Base-by-base conservation (phyloP, 1,284 basidiomycete genomes). In the Marasmius fiardii region DNA sequence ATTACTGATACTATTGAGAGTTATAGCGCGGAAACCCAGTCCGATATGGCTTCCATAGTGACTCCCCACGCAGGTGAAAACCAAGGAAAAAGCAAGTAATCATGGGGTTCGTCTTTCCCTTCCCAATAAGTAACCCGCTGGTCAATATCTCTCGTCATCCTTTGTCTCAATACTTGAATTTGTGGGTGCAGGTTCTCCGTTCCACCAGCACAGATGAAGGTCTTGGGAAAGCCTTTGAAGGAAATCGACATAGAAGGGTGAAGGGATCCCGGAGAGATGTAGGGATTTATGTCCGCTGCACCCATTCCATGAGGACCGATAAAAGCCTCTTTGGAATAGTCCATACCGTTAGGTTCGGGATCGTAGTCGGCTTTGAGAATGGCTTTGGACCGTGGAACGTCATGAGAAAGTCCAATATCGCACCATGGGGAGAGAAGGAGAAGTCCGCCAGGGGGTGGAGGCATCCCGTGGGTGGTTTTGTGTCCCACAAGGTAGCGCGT, bases 391-490 rank as follows among this genome's bases (percentile, higher is more conserved):
- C 60, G 63, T 0, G 72, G 62, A 35, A 16, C 63, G 7, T 63
- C 54, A 58, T 77, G 72, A 3, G 74, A 73, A 4, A 59, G 61
- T 21, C 74, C 68, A 1, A 85, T 60, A 62, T 89, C 86, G 16
- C 65, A 64, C 82, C 82, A 85, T 0, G 84, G 83, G 1, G 83
- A 85, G 52, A 80, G 68, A 4, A 82, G 71, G 14, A 88, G 66
- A n/a, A 86, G 67, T 1, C 73, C 75, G 33, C 76, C 74, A 1
- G 86, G 82, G 33, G 75, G 70, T 6, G 65, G 63, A 21, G 78
- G 75, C 8, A 80, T 61, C 51, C 65, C 62, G 0, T 67, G 53
- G 16, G 28, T 26, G 28, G 61, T 63, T 28, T 65, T 64, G 61
- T 79, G 64, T 57, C 79, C 75, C 39, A 76, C 68, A n/a, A 83